Percentiles rank a stretch among this genome's conserved stretches.
These are phyloP conservation scores for Colletotrichum sp. DNA, from an alignment of 2,329 filamentous ascomycete species.

Conservation along the genomic window DNA sequence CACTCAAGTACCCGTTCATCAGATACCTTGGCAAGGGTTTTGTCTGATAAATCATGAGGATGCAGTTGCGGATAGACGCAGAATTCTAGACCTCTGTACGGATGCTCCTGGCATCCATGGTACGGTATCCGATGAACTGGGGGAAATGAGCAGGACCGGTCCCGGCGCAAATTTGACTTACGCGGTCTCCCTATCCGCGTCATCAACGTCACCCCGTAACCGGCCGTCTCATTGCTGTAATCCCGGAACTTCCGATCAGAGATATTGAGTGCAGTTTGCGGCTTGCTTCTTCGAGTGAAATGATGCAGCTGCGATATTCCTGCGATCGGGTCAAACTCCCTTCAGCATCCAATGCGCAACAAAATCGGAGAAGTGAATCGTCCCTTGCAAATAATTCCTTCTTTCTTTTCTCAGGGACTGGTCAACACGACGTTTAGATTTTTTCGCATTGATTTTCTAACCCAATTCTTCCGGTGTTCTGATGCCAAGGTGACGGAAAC, in stretches of 20 bases:
- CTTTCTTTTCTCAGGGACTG: background rate
- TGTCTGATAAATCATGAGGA: background rate
- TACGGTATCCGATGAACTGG: background rate
- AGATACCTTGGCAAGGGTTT: background rate
- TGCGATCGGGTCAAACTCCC: background rate
- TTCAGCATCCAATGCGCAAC: background rate
- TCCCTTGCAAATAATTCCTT: background rate
- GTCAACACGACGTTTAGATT: background rate
- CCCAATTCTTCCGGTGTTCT: background rate
- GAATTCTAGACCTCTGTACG: background rate
- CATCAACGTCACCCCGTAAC: background rate
- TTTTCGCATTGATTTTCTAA: fast-evolving
- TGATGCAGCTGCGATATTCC: background rate
- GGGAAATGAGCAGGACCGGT: background rate
- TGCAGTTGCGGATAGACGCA: background rate
- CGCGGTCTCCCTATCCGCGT: background rate
- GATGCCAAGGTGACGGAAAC: background rate
- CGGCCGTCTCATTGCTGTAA: background rate
- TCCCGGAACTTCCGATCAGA: background rate
- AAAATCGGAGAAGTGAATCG: fast-evolving
- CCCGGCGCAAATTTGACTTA: background rate
- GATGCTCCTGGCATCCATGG: background rate
- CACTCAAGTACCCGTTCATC: background rate
- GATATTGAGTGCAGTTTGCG: background rate
- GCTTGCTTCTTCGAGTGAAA: background rate